Percentiles rank a stretch among this genome's conserved stretches.
Conservation (phyloP, 1,284 basidiomycete species). For the Moesziomyces globuligerus region DNA sequence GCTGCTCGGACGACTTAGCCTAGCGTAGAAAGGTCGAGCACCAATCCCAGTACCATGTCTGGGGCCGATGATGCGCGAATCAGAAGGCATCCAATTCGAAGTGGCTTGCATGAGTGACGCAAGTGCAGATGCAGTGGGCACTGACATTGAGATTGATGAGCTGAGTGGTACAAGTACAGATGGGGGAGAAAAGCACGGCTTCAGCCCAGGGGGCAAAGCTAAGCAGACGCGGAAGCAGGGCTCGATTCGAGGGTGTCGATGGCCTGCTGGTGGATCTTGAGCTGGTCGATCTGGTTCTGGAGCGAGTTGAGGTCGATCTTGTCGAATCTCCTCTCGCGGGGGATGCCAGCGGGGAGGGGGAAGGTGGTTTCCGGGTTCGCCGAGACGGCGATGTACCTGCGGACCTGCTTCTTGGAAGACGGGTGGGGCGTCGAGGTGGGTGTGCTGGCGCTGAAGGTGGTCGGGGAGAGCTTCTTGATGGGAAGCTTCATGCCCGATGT, state of each 20-base stretch:
- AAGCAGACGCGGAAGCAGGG: conserved; percentile 11
- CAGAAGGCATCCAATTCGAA: no score
- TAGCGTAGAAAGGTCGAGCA: conserved; percentile 3
- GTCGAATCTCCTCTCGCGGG: conserved; percentile 55
- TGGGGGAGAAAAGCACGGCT: background rate
- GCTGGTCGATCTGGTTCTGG: conserved; percentile 44
- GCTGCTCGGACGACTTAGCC: conserved; percentile 68
- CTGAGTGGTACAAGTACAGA: conserved; percentile 33
- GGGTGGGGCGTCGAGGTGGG: conserved; percentile 54
- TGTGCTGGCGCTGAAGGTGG: conserved; percentile 39
- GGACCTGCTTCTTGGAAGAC: conserved; percentile 47
- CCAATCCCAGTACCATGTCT: no score
- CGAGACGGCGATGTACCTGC: conserved; percentile 63
- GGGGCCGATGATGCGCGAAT: background rate
- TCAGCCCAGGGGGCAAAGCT: background rate
- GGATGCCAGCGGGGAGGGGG: conserved; percentile 41
- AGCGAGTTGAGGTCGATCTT: conserved; percentile 60
- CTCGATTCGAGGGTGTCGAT: conserved; percentile 6
- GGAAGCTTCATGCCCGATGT: conserved; percentile 40
- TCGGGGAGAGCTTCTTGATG: conserved; percentile 25
- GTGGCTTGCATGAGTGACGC: no score
- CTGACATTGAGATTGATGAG: conserved; percentile 1
- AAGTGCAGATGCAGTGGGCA: background rate
- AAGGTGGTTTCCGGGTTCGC: conserved; percentile 48
- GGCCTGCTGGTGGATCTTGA: conserved; percentile 42